Percentiles rank a stretch among this genome's conserved stretches.
phyloP scores from a whole-genome alignment of 192 early-diverging fungal species.

The Gigaspora rosea region DNA sequence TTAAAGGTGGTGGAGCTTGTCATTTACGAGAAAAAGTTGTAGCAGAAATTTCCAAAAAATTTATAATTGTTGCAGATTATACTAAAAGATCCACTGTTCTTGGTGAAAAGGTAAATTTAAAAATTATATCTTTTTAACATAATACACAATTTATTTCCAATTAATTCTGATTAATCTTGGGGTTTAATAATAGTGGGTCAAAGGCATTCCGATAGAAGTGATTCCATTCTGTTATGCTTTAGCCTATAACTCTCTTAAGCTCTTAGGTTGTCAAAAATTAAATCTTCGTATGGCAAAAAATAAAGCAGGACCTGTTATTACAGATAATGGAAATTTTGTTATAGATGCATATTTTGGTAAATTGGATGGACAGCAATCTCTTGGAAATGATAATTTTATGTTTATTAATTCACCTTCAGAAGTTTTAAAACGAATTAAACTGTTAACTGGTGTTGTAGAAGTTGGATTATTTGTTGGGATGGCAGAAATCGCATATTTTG shows the following conservation, averaged over 20 bases:
- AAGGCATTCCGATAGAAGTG: slow-evolving; percentile 91
- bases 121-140: too few relatives aligned
- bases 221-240: slow-evolving; percentile 79
- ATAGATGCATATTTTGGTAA: slow-evolving; percentile 81
- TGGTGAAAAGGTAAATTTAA: slow-evolving; percentile 59
- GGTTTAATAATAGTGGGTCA: slow-evolving; percentile 64
- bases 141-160: too few relatives aligned
- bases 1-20: slow-evolving; percentile 94
- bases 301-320: slow-evolving; percentile 93
- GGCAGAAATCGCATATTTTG: slow-evolving; percentile 85
- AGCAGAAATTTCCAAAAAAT: slow-evolving; percentile 76
- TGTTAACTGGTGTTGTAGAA: slow-evolving; percentile 87
- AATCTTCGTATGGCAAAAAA: slow-evolving; percentile 79
- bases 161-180: too few relatives aligned
- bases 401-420: slow-evolving; percentile 64
- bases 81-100: slow-evolving; percentile 78
- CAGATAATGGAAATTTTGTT: slow-evolving; percentile 92
- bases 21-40: slow-evolving; percentile 95
- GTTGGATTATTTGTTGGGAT: slow-evolving; percentile 91
- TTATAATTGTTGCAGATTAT: slow-evolving; percentile 90
- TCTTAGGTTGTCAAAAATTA: slow-evolving; percentile 49
- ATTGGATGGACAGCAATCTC: not conserved
- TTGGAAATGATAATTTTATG: not conserved
- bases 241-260: slow-evolving; percentile 57
- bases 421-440: slow-evolving; percentile 57